phyloP scores from a whole-genome alignment of 257 asterid genomes.

The Fraxinus pennsylvanica region DNA sequence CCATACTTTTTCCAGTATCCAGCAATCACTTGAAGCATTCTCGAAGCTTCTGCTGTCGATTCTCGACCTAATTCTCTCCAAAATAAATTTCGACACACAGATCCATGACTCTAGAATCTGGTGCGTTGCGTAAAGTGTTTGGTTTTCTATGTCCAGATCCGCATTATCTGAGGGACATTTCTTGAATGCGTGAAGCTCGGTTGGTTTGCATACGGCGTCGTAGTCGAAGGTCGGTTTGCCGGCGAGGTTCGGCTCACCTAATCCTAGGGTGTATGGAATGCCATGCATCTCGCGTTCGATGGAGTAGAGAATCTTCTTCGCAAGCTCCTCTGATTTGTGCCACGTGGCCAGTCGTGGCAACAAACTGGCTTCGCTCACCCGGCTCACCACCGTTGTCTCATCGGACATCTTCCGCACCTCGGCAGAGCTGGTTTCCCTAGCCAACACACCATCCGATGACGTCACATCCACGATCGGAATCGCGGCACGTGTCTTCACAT shows the following conservation, averaged over 20 bases:
- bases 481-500: conserved; percentile 52
- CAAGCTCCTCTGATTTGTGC: conserved; percentile 58
- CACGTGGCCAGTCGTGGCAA: conserved; percentile 72
- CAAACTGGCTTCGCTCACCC: conserved; percentile 71
- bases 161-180: conserved; percentile 48
- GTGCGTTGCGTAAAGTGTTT: conserved; percentile 59
- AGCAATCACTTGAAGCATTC: conserved; percentile 54
- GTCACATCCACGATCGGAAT: conserved; percentile 66
- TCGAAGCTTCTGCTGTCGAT: conserved; percentile 41
- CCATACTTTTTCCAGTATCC: conserved; percentile 78
- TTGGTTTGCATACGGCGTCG: conserved; percentile 78
- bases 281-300: conserved; percentile 80
- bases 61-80: conserved; percentile 43
- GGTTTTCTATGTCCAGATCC: conserved; percentile 58
- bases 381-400: conserved; percentile 67
- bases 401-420: conserved; percentile 85
- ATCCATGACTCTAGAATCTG: conserved; percentile 75
- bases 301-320: conserved; percentile 56
- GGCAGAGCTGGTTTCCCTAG: conserved; percentile 62
- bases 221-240: conserved; percentile 82
- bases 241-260: conserved; percentile 84
- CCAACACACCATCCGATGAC: conserved; percentile 41
- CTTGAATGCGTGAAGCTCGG: conserved; percentile 63
- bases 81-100: conserved; percentile 44
- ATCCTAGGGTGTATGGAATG: conserved; percentile 73